Evolutionary conservation across 2,329 filamentous ascomycete species (phyloP).

Genomic region (Aspergillus pseudoglaucus): DNA sequence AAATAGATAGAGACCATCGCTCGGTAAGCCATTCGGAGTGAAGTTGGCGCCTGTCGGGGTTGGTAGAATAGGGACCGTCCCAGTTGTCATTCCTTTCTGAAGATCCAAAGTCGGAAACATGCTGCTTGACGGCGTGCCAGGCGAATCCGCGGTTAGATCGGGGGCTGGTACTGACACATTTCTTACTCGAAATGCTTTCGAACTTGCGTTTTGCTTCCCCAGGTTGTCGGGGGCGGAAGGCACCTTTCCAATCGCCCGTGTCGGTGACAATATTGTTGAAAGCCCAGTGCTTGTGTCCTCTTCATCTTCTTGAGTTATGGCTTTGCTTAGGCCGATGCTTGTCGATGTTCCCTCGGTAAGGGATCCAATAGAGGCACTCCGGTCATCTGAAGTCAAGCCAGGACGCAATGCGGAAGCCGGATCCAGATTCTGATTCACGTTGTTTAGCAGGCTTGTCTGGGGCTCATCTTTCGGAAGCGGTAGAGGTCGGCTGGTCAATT

Average conservation of each 20-base stretch:
- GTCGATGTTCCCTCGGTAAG: conserved; percentile 34
- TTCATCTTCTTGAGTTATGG: conserved; percentile 40
- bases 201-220: conserved; percentile 64
- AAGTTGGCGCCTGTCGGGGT: conserved; percentile 61
- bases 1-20: conserved; percentile 71
- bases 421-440: conserved; percentile 7
- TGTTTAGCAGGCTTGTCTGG: conserved; percentile 11
- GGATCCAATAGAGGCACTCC: conserved; percentile 29
- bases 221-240: conserved; percentile 40
- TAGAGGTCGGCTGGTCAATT: conserved; percentile 15
- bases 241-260: conserved; percentile 31
- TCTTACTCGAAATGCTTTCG: conserved; percentile 65
- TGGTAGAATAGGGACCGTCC: conserved; percentile 55
- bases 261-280: conserved; percentile 28
- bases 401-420: conserved; percentile 11
- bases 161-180: conserved; percentile 62
- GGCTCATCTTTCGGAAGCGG: conserved; percentile 26
- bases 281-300: conserved; percentile 16
- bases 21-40: conserved; percentile 49
- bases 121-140: conserved; percentile 66
- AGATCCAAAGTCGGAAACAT: conserved; percentile 51
- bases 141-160: conserved; percentile 60
- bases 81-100: conserved; percentile 43
- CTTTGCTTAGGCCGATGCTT: conserved; percentile 37
- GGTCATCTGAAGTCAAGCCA: conserved; percentile 21